Conservation (phyloP, 169 alveolate genomes). For the Besnoitia besnoiti region DNA sequence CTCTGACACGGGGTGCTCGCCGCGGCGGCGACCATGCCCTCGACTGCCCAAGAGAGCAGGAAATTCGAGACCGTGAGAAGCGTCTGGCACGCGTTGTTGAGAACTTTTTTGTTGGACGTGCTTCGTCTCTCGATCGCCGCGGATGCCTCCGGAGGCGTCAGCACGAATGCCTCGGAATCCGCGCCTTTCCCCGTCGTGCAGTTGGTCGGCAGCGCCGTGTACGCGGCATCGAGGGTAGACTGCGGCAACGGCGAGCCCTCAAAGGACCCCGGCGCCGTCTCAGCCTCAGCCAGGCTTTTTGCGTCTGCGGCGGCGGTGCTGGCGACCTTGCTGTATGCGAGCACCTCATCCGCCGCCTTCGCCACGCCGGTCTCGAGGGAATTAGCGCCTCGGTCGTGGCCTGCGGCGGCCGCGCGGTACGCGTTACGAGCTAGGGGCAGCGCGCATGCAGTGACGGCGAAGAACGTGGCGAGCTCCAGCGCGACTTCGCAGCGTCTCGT, state of each 20-base stretch:
- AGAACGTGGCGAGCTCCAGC: constrained; percentile 20
- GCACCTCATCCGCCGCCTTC: too few species aligned
- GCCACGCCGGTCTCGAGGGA: too few species aligned
- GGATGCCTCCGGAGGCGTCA: neutral
- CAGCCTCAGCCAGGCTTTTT: neutral
- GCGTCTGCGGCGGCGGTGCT: neutral
- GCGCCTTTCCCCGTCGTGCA: neutral
- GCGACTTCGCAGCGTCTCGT: neutral
- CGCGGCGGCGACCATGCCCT: neutral
- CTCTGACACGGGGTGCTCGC: neutral
- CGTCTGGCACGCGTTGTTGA: constrained; percentile 15
- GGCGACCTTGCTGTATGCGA: constrained; percentile 5
- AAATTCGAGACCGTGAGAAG: neutral
- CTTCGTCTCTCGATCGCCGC: neutral
- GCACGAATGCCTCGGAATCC: too few species aligned
- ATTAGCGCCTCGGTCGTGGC: too few species aligned
- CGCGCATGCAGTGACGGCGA: constrained; percentile 42
- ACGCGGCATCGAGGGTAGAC: neutral
- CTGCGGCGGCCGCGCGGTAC: constrained; percentile 36
- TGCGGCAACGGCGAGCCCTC: neutral
- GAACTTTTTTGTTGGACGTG: neutral
- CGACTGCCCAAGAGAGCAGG: constrained; percentile 6
- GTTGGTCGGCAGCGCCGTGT: neutral
- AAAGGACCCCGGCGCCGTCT: neutral
- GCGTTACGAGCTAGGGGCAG: constrained; percentile 38